Evolutionary conservation across 768 basidiomycete species (phyloP), one percentile per base, ranked within the genome.

Genomic region (Amanita exitialis): DNA sequence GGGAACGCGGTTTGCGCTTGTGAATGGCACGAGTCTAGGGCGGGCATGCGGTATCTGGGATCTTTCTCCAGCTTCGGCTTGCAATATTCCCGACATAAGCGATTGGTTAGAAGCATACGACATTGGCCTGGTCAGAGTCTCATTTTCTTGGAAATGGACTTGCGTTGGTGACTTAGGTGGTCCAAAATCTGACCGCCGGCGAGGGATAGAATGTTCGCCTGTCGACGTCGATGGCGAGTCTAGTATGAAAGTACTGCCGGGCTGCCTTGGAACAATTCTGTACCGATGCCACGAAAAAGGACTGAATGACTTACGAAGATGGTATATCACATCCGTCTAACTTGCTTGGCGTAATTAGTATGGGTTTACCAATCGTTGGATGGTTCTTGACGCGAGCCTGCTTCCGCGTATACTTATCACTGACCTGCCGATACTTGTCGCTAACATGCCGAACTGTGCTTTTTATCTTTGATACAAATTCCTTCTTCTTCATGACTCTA

Each of bases 1-100:
- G 16, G 84, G 83, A 21, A 84, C 82, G 16, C 82, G 79, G 16
- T 75, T 73, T 13, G 81, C 79, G 54, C 77, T 78, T 6, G 80
- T 85, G 60, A 89, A 87, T 23, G 82, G 85, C 30, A 86, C 82
- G 27, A 88, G 64, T 28, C 83, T 76, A 30, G 85, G 82, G 12
- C 76, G 74, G 12, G 69, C 21, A 61, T 34, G 56, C 59, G 12
- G 56, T 15, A 70, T 80, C 18, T 35, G 30, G 15, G 13, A 9
- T 13, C 45, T 46, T 12, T 30, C 38, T 27, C 36, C 34, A 25
- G 45, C 37, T 39, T 53, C 52, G 12, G 21, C 28, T 27, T 53
- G 44, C 36, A 53, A 28, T 18, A 62, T 47, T 43, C 37, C 59
- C 0, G 68, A 71, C 10, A 63, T 63, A 20, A 64, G 57, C 8